Percentiles rank a stretch among this genome's conserved stretches.
Conservation (phyloP, 2,329 filamentous ascomycete genomes). For the Ophiostoma angusticollis region DNA sequence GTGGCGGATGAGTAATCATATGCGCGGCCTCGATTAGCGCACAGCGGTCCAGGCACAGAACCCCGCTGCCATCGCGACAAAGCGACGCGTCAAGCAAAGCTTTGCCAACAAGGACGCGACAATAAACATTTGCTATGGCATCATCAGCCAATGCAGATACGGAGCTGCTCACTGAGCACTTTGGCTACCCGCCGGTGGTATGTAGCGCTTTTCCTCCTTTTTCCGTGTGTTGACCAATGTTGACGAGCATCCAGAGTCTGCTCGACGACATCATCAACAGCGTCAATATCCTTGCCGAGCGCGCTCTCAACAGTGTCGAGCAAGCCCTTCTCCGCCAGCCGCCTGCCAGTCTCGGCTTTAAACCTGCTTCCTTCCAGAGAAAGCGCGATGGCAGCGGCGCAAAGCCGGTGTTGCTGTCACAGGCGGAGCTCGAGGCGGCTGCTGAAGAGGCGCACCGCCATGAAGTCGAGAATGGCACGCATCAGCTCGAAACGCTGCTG, state of each 20-base stretch:
- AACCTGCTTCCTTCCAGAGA: slow-evolving; percentile 24
- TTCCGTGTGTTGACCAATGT: not conserved
- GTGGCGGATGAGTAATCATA: too few species aligned
- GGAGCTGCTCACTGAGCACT: slow-evolving; percentile 81
- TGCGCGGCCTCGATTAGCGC: too few species aligned
- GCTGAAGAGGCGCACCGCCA: slow-evolving; percentile 38
- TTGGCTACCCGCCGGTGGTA: slow-evolving; percentile 87
- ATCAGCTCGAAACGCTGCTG: slow-evolving; percentile 71
- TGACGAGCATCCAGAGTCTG: slow-evolving; percentile 52
- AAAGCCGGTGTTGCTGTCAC: slow-evolving; percentile 2
- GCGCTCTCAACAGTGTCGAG: slow-evolving; percentile 79
- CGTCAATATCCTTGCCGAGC: slow-evolving; percentile 85
- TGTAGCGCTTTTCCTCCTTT: slow-evolving; percentile 22
- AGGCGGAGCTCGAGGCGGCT: slow-evolving; percentile 9
- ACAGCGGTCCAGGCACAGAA: not conserved
- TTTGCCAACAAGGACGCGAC: not conserved
- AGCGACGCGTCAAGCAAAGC: not conserved
- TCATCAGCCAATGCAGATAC: slow-evolving; percentile 32
- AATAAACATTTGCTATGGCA: slow-evolving; percentile 15
- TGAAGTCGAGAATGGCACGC: slow-evolving; percentile 81
- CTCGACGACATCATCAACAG: slow-evolving; percentile 98
- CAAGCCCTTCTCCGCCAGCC: slow-evolving; percentile 62
- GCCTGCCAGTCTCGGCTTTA: slow-evolving; percentile 72
- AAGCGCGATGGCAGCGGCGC: slow-evolving; percentile 7
- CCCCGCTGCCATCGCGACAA: not conserved